These are phyloP conservation scores for Backusella liffmaniae DNA, from an alignment of 192 early-diverging fungal genomes.

Conservation along the genomic window DNA sequence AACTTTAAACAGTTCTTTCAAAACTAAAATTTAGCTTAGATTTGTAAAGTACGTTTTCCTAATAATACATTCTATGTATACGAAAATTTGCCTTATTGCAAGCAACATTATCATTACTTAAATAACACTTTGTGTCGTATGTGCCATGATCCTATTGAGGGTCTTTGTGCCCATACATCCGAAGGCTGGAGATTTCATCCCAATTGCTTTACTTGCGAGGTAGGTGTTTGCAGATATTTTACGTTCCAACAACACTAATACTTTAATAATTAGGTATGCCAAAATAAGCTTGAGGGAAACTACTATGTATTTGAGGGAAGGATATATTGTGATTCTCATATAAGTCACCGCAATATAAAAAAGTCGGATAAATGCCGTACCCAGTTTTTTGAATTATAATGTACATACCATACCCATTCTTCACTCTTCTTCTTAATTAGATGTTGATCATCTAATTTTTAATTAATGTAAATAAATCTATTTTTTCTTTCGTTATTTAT, in stretches of 20 bases:
- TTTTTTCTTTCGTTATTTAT: not conserved
- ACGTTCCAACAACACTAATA: not conserved
- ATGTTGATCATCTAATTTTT: conserved; percentile 1
- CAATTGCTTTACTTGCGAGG: conserved; percentile 74
- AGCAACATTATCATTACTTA: conserved; percentile 81
- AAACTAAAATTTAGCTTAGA: conserved; percentile 23
- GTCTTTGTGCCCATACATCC: conserved; percentile 76
- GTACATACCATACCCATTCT: not conserved
- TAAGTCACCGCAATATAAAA: conserved; percentile 36
- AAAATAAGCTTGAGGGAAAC: conserved; percentile 54
- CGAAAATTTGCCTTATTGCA: conserved; percentile 79
- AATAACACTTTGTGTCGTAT: conserved; percentile 80
- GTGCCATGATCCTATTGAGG: conserved; percentile 84
- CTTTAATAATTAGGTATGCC: conserved; percentile 44
- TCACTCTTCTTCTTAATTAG: not conserved
- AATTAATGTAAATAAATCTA: not conserved
- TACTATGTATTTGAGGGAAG: conserved; percentile 70
- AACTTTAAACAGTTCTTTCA: not conserved
- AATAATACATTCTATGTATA: conserved; percentile 87
- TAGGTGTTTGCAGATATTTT: conserved; percentile 12
- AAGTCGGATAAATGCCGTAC: not conserved
- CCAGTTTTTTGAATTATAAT: not conserved
- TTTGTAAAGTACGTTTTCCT: conserved; percentile 66
- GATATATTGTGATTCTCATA: conserved; percentile 73
- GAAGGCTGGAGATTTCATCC: conserved; percentile 88